phyloP scores from a whole-genome alignment of 495 filamentous ascomycete genomes.

The Aspergillus funiculosus region DNA sequence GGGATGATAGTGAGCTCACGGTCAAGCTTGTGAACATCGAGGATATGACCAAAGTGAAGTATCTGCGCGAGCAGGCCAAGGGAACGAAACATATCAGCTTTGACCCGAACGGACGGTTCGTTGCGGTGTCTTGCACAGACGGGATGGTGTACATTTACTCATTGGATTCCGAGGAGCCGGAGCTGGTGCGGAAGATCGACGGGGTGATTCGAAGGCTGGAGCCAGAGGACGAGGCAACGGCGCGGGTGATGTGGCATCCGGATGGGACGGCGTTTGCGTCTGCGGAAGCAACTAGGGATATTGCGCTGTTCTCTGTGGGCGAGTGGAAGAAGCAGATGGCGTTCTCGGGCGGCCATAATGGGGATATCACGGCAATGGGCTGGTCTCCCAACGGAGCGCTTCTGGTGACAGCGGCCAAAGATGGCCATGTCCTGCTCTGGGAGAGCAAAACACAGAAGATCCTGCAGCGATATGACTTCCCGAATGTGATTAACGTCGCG shows the following conservation, averaged over 20 bases:
- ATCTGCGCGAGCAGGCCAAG: constrained; percentile 73
- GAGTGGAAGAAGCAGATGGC: constrained; percentile 79
- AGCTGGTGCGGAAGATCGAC: constrained; percentile 75
- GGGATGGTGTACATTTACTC: constrained; percentile 88
- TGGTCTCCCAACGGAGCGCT: constrained; percentile 96
- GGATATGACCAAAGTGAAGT: constrained; percentile 67
- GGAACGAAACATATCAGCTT: constrained; percentile 87
- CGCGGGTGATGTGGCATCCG: constrained; percentile 82
- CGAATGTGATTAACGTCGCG: constrained; percentile 72
- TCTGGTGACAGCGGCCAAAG: constrained; percentile 73
- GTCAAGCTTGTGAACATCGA: constrained; percentile 80
- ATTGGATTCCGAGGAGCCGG: constrained; percentile 68
- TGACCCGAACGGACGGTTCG: constrained; percentile 69
- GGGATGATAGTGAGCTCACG: constrained; percentile 58
- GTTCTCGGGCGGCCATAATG: constrained; percentile 73
- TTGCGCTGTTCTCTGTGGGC: constrained; percentile 76
- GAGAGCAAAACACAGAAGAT: constrained; percentile 80
- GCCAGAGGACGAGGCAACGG: constrained; percentile 68
- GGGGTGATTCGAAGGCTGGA: constrained; percentile 77
- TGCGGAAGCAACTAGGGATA: constrained; percentile 75
- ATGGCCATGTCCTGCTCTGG: constrained; percentile 82
- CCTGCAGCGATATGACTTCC: constrained; percentile 58
- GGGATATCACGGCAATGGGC: constrained; percentile 76
- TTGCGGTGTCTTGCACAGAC: constrained; percentile 81
- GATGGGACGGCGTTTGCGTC: constrained; percentile 88